Evolutionary conservation across 352 stramenopile genomes (phyloP).

Genomic region (Peronospora belbahrii): DNA sequence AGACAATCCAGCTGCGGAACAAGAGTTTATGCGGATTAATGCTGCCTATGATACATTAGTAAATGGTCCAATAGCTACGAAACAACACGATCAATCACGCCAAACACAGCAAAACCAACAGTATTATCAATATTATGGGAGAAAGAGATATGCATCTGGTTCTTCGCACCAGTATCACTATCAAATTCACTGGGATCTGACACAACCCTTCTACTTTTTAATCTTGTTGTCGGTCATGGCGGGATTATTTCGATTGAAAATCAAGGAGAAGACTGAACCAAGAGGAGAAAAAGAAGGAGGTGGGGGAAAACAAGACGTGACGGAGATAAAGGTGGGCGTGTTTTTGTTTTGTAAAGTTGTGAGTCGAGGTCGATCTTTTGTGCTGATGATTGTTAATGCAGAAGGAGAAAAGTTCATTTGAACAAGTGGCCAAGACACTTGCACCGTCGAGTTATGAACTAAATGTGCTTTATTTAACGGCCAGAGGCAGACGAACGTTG

Average conservation of each 20-base stretch:
- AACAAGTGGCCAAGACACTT: slow-evolving; percentile 58
- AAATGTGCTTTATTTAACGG: slow-evolving; percentile 55
- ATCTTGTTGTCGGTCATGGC: slow-evolving; percentile 31
- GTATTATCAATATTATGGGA: slow-evolving; percentile 17
- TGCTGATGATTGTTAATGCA: not conserved
- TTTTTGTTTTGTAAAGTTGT: not conserved
- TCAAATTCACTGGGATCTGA: slow-evolving; percentile 25
- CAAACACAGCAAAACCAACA: slow-evolving; percentile 42
- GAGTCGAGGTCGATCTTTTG: not conserved
- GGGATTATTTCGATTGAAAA: slow-evolving; percentile 39
- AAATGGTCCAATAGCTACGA: slow-evolving; percentile 4
- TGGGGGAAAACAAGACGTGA: too few relatives aligned
- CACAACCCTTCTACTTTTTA: slow-evolving; percentile 40
- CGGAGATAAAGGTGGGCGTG: not conserved
- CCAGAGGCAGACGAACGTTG: slow-evolving; percentile 44
- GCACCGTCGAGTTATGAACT: slow-evolving; percentile 62
- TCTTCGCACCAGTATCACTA: slow-evolving; percentile 14
- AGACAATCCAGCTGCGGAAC: slow-evolving; percentile 51
- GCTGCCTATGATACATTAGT: slow-evolving; percentile 61
- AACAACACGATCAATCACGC: slow-evolving; percentile 9
- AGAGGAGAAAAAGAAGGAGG: slow-evolving; percentile 2
- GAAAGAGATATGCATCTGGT: not conserved
- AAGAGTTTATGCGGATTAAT: slow-evolving; percentile 72
- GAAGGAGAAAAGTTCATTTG: slow-evolving; percentile 26
- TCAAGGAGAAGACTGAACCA: slow-evolving; percentile 6